These are phyloP conservation scores for Penicillium sp. DNA, from an alignment of 2,329 filamentous ascomycete genomes.

Conservation along the genomic window DNA sequence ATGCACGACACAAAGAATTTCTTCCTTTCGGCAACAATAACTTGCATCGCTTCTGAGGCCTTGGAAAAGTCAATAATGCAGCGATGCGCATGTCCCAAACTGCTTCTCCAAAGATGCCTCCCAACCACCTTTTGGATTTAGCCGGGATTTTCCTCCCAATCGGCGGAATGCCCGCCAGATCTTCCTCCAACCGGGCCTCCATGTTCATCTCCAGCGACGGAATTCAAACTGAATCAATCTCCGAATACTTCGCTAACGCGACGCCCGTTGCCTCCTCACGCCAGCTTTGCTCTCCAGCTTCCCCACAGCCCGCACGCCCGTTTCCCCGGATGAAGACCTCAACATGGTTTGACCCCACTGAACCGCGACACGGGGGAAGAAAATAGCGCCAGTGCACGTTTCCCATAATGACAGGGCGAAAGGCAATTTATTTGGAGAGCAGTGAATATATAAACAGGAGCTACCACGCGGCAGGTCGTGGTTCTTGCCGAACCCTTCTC, in stretches of 20 bases:
- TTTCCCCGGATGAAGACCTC: slow-evolving; percentile 20
- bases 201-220: background rate
- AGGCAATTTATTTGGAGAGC: background rate
- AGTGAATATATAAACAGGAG: slow-evolving; percentile 1
- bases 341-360: slow-evolving; percentile 8
- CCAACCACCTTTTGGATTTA: background rate
- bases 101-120: background rate
- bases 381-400: slow-evolving; percentile 4
- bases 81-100: background rate
- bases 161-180: slow-evolving; percentile 14
- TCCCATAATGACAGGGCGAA: background rate
- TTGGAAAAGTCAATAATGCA: background rate
- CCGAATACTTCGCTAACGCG: slow-evolving; percentile 5
- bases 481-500: background rate
- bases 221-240: slow-evolving; percentile 10
- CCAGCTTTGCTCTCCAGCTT: background rate
- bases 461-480: background rate
- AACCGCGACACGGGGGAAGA: background rate
- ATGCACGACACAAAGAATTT: background rate
- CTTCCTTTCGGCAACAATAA: too few relatives aligned
- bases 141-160: slow-evolving; percentile 26
- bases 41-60: too few relatives aligned
- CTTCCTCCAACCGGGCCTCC: slow-evolving; percentile 23
- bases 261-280: background rate
- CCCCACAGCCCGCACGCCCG: slow-evolving; percentile 17